A percentile compares a stretch with the other conserved stretches of the same genome.
Conservation (phyloP, 2,329 filamentous ascomycete species). For the Leptographium procerum region DNA sequence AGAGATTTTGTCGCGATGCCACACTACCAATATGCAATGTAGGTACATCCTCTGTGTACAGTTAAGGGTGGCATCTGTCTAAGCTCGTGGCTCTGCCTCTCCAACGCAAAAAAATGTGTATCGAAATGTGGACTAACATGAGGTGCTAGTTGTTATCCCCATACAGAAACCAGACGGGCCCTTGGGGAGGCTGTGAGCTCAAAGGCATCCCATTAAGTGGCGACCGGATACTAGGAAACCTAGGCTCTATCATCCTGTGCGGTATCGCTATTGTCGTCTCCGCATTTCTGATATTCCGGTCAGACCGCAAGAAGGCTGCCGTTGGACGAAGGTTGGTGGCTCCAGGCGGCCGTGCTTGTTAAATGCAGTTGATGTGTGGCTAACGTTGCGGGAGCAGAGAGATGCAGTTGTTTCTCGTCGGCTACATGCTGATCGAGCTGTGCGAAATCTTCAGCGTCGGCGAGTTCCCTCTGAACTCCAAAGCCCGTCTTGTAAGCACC, state of each 20-base stretch:
- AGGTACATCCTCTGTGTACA: constrained; percentile 21
- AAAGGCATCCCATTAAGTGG: constrained; percentile 61
- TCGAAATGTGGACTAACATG: not conserved
- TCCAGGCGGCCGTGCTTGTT: not conserved
- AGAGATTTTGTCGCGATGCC: constrained; percentile 77
- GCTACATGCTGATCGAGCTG: constrained; percentile 78
- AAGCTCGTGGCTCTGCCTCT: not conserved
- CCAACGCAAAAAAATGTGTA: not conserved
- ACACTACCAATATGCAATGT: constrained; percentile 80
- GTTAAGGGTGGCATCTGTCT: not conserved
- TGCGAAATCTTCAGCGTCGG: constrained; percentile 97
- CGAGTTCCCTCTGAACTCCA: constrained; percentile 64
- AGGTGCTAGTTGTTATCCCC: constrained; percentile 49
- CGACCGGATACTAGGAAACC: constrained; percentile 60
- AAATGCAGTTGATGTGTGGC: not conserved
- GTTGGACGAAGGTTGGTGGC: constrained; percentile 71
- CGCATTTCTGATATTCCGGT: constrained; percentile 60
- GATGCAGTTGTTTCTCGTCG: constrained; percentile 86
- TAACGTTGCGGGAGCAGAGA: constrained; percentile 50
- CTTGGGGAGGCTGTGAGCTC: constrained; percentile 61
- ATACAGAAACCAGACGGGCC: constrained; percentile 45
- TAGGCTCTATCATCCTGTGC: constrained; percentile 83
- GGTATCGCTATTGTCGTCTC: constrained; percentile 63
- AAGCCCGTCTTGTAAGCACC: constrained; percentile 56
- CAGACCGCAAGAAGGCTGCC: constrained; percentile 83